Conservation (phyloP, 2,329 filamentous ascomycete species). For the Cephalotrichum gorgonifer region DNA sequence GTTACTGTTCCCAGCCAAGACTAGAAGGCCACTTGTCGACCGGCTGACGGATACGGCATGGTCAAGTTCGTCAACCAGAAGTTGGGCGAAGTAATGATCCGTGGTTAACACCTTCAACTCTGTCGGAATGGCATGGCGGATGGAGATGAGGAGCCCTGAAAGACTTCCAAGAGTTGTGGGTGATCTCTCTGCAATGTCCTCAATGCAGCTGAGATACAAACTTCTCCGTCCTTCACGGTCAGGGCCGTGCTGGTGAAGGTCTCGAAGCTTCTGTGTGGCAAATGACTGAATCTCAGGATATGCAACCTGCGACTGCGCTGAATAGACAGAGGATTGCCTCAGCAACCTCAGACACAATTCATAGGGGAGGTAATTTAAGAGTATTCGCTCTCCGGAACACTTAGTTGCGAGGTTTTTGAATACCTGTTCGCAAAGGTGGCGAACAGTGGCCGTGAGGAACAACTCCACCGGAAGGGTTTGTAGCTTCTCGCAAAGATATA, state of each 20-base stretch:
- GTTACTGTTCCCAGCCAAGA: conserved; percentile 37
- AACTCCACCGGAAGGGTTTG: conserved; percentile 50
- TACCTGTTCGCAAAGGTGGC: conserved; percentile 49
- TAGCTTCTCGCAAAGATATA: conserved; percentile 64
- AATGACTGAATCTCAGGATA: conserved; percentile 54
- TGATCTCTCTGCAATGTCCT: conserved; percentile 55
- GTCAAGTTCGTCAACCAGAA: conserved; percentile 57
- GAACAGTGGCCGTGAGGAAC: conserved; percentile 48
- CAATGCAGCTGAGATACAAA: conserved; percentile 57
- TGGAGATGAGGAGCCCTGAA: conserved; percentile 46
- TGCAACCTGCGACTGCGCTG: conserved; percentile 41
- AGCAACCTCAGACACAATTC: conserved; percentile 55
- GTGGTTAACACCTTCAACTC: conserved; percentile 48
- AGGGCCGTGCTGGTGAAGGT: conserved; percentile 47
- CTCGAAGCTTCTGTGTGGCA: conserved; percentile 49
- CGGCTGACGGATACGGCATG: conserved; percentile 35
- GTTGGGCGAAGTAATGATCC: conserved; percentile 49
- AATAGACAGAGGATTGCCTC: conserved; percentile 55
- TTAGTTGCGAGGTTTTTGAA: conserved; percentile 38
- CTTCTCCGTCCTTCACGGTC: conserved; percentile 43
- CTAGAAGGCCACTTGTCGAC: conserved; percentile 12
- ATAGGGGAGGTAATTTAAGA: conserved; percentile 31
- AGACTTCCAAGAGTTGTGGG: conserved; percentile 62
- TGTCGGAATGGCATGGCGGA: conserved; percentile 30
- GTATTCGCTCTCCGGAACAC: conserved; percentile 21